Percentiles rank a stretch among this genome's conserved stretches.
Evolutionary conservation across 352 stramenopile species (phyloP).

Genomic region (Nothophytophthora sp.): DNA sequence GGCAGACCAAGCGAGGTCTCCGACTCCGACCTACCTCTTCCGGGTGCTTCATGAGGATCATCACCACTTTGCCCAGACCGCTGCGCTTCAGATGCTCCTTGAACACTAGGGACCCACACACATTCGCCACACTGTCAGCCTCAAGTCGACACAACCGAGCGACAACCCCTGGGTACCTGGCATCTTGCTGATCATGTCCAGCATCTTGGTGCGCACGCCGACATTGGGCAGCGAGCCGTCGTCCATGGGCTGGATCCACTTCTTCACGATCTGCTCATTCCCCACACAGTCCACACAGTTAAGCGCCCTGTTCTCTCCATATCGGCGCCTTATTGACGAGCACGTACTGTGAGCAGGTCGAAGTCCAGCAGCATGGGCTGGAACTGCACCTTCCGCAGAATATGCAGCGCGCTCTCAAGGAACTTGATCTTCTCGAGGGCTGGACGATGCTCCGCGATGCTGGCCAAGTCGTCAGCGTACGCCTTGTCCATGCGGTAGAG

Average conservation of each 20-base stretch:
- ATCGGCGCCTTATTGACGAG: too few relatives aligned
- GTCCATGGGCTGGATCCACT: constrained; percentile 88
- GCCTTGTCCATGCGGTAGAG: constrained; percentile 91
- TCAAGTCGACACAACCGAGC: background rate
- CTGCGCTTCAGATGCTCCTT: constrained; percentile 91
- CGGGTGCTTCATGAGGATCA: constrained; percentile 88
- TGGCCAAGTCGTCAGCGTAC: constrained; percentile 68
- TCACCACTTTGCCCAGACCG: constrained; percentile 88
- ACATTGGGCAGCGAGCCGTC: constrained; percentile 80
- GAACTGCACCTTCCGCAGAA: constrained; percentile 83
- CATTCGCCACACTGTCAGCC: constrained; percentile 1
- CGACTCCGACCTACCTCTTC: constrained; percentile 48
- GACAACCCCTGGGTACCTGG: constrained; percentile 52
- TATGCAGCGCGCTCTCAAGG: constrained; percentile 64
- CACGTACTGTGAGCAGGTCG: constrained; percentile 75
- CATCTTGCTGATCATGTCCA: constrained; percentile 79
- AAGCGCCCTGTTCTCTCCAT: too few relatives aligned
- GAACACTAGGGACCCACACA: constrained; percentile 49
- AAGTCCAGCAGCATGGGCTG: constrained; percentile 90
- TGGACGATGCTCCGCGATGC: constrained; percentile 56
- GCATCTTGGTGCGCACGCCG: constrained; percentile 85
- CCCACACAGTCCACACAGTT: background rate
- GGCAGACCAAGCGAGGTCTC: background rate
- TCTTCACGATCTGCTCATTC: constrained; percentile 80
- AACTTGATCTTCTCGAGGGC: constrained; percentile 90